A percentile compares a stretch with the other conserved stretches of the same genome.
Conservation (phyloP, 1,284 basidiomycete species). For the Ustilago tritici region DNA sequence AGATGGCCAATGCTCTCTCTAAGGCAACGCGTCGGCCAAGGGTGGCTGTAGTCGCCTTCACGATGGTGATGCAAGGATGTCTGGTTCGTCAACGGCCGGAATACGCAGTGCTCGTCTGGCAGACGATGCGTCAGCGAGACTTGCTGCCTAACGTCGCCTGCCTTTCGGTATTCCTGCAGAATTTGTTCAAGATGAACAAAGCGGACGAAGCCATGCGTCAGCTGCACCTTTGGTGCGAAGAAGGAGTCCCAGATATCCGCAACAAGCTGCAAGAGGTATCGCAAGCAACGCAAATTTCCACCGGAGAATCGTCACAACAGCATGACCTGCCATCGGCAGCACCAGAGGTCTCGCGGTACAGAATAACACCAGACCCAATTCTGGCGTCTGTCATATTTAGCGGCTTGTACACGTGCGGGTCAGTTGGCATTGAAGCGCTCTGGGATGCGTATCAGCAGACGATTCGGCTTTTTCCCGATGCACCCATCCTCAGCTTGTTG, state of each 20-base stretch:
- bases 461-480: slow-evolving; percentile 35
- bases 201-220: slow-evolving; percentile 27
- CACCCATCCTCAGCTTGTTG: slow-evolving; percentile 33
- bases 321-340: not conserved
- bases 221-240: slow-evolving; percentile 36
- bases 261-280: slow-evolving; percentile 13
- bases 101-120: slow-evolving; percentile 24
- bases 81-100: slow-evolving; percentile 11
- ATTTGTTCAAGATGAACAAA: slow-evolving; percentile 27
- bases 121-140: slow-evolving; percentile 29
- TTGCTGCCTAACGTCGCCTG: slow-evolving; percentile 26
- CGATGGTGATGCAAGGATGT: slow-evolving; percentile 40
- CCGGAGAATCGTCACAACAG: not conserved
- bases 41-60: slow-evolving; percentile 21
- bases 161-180: slow-evolving; percentile 31
- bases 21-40: slow-evolving; percentile 9
- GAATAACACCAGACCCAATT: slow-evolving; percentile 21
- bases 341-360: slow-evolving; percentile 1
- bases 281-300: not conserved
- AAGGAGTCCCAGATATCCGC: slow-evolving; percentile 16
- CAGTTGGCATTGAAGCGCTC: slow-evolving; percentile 24
- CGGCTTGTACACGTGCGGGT: slow-evolving; percentile 27
- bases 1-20: not conserved
- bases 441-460: slow-evolving; percentile 41
- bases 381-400: slow-evolving; percentile 38